Percentiles rank a stretch among this genome's conserved stretches.
Evolutionary conservation across 331 rosid genomes (phyloP).

Genomic region (Quercus tomentella): DNA sequence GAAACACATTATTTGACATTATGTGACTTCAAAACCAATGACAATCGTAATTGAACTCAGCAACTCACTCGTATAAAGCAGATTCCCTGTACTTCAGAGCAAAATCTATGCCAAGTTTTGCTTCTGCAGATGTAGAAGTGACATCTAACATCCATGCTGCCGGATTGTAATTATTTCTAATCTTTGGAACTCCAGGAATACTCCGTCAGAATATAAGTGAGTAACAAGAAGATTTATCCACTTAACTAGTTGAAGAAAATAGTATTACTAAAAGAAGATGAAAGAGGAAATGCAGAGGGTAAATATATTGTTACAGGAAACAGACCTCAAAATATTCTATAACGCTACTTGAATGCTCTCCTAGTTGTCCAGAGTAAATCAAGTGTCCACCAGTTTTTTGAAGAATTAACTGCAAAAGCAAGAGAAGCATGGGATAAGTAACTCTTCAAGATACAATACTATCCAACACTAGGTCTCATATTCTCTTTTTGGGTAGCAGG

Average conservation of each 20-base stretch:
- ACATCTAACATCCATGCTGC: constrained; percentile 62
- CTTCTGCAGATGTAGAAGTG: constrained; percentile 50
- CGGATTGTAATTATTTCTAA: constrained; percentile 47
- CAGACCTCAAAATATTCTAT: constrained; percentile 63
- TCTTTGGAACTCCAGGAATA: constrained; percentile 45
- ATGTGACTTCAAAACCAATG: neutral
- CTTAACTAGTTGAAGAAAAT: neutral
- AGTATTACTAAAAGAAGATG: neutral
- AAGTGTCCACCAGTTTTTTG: constrained; percentile 54
- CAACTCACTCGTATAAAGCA: constrained; percentile 35
- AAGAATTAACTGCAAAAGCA: constrained; percentile 35
- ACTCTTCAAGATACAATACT: neutral
- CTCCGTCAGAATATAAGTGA: constrained; percentile 9
- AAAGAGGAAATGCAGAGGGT: neutral
- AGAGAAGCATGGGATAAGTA: neutral
- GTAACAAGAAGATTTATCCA: neutral
- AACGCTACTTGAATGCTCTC: constrained; percentile 45
- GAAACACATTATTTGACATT: neutral
- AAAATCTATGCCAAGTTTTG: constrained; percentile 46
- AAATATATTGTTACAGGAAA: neutral
- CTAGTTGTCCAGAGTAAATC: constrained; percentile 55
- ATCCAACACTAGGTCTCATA: neutral
- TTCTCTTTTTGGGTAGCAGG: too few relatives aligned
- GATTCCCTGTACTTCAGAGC: constrained; percentile 49
- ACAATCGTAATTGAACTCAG: neutral